Conservation (phyloP, 768 basidiomycete species). For the Pulveroboletus sp. region DNA sequence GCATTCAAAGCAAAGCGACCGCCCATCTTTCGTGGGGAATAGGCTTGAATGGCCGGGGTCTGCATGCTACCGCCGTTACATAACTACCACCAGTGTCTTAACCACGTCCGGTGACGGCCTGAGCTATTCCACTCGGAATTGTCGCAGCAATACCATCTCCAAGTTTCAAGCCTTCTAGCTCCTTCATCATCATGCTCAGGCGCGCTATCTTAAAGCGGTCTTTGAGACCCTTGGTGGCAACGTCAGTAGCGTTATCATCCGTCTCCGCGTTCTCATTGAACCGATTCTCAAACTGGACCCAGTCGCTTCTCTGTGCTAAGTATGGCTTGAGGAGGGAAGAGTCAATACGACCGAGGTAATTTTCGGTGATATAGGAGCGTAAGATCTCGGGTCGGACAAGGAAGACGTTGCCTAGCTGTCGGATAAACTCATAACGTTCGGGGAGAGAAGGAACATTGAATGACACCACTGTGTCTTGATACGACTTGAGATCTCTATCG, state of each 20-base stretch:
- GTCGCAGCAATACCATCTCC: conserved; percentile 55
- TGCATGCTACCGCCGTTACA: neutral
- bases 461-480: conserved; percentile 84
- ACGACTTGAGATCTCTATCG: conserved; percentile 87
- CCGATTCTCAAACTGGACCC: conserved; percentile 77
- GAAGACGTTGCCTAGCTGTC: conserved; percentile 95
- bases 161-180: conserved; percentile 63
- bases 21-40: conserved; percentile 81
- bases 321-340: conserved; percentile 83
- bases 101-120: conserved; percentile 43
- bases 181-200: conserved; percentile 83
- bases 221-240: conserved; percentile 44
- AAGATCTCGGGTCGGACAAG: conserved; percentile 94
- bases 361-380: conserved; percentile 92
- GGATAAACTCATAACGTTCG: conserved; percentile 97
- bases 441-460: conserved; percentile 80
- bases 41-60: conserved; percentile 5
- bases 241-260: conserved; percentile 38
- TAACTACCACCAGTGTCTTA: conserved; percentile 26
- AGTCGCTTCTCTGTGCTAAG: conserved; percentile 86
- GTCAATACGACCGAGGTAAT: conserved; percentile 90
- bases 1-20: conserved; percentile 83
- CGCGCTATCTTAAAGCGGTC: conserved; percentile 61
- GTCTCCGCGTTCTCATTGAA: conserved; percentile 58
- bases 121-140: conserved; percentile 53